Base-by-base conservation (phyloP, 169 alveolate genomes). In the Eimeria falciformis region DNA sequence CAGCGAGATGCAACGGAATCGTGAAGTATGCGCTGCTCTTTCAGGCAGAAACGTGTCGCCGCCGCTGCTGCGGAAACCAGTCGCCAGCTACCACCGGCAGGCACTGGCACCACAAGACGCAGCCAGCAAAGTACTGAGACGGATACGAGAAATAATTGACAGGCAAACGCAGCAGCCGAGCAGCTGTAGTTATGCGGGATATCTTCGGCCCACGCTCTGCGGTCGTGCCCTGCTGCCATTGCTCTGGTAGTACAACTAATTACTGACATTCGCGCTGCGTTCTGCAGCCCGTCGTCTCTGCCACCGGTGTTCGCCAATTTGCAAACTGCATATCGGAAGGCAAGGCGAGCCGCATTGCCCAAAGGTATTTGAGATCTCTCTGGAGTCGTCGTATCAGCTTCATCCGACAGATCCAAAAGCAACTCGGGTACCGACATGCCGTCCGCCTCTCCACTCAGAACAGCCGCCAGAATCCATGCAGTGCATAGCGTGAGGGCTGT, bases 41-140 rank as follows among this genome's bases (percentile, higher is more conserved):
- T 79, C 25, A 79, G 75, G 23, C 89, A 79, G 18, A 79, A 79
- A 53, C 73, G 89, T 21, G 89, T 33, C 40, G 89, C 89, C 3
- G 75, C 89, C 27, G 47, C 89, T 1, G 89, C 89, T 5, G 89
- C 89, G 33, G 75, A 47, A 27, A 79, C 89, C 0, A 79, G 21
- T 11, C 89, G 53, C 89, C 89, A 79, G 55, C 89, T 79, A 55
- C 29, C 73, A 3, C 89, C 89, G 1, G 75, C 89, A 18, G 89
- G 89, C 2, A 79, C 89, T 1, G 89, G 71, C 37, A 79, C 75
- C 50, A 27, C 75, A 5, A 79, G 89, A 0, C 89, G 73, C 55
- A 79, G 53, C 29, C 46, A 53, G 37, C 89, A 79, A 37, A 79
- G 43, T n/a, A 79, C 33, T 1, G 89, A 62, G 21, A 33, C 89